Conservation (phyloP, 2,329 filamentous ascomycete genomes). For the Penicillium paneum region DNA sequence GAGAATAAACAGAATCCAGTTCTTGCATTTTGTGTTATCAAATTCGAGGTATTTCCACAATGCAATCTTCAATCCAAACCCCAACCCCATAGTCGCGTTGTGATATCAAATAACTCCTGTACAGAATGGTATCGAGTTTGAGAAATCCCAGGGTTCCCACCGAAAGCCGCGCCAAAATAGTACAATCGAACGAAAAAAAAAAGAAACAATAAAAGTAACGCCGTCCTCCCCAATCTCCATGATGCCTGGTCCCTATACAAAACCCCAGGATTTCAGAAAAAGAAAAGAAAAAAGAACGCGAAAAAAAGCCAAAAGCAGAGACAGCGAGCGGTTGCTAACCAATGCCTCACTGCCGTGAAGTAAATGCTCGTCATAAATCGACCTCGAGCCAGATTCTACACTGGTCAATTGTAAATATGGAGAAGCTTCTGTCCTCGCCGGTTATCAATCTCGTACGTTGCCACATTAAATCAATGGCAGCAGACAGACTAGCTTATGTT, state of each 20-base stretch:
- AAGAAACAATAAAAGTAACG: constrained; percentile 19
- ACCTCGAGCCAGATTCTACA: neutral
- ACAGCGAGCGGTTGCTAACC: neutral
- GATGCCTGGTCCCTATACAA: constrained; percentile 26
- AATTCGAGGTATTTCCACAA: constrained; percentile 15
- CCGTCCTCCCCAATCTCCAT: constrained; percentile 25
- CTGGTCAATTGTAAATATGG: neutral
- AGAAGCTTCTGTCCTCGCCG: neutral
- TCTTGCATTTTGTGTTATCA: constrained; percentile 16
- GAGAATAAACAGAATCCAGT: neutral
- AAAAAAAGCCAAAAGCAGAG: constrained; percentile 1
- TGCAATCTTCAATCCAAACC: constrained; percentile 10
- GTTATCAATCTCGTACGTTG: neutral
- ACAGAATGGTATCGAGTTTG: constrained; percentile 39
- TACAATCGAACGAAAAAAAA: constrained; percentile 17
- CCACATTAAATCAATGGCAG: neutral
- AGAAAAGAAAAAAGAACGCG: constrained; percentile 5
- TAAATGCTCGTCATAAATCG: constrained; percentile 1
- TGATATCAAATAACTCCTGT: constrained; percentile 28
- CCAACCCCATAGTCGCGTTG: constrained; percentile 11
- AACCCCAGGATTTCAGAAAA: constrained; percentile 15
- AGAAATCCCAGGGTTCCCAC: constrained; percentile 20
- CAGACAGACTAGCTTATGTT: constrained; percentile 24
- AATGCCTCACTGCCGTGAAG: neutral
- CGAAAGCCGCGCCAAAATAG: constrained; percentile 25